Base-by-base conservation (phyloP, 768 basidiomycete species). In the Chalciporus pseudorubinellus region DNA sequence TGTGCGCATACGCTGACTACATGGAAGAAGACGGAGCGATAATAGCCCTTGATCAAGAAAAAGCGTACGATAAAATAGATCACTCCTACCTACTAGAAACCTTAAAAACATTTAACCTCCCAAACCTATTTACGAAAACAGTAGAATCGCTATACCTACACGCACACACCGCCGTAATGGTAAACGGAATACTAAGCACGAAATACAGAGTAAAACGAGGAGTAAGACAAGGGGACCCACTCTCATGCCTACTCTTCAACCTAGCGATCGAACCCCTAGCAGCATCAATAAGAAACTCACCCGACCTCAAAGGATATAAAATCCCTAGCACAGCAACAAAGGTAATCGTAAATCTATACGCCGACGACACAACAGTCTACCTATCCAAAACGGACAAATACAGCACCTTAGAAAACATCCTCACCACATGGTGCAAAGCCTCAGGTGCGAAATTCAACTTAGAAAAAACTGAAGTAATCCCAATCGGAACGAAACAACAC, bases 21-120 rank as follows among this genome's bases (percentile, higher is more conserved):
- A 58, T 55, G n/a, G 59, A 64, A 28, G 49, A 50, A 38, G 56
- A 74, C 22, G 63, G 73, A 0, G 20, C 44, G 0, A 70, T 75
- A 0, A 22, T 75, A 0, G 50, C 61, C 0, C 64, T 75, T 0
- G 72, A 74, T 58, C 73, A 75, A 51, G 72, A 74, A 53, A 74
- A 73, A 51, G 65, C 70, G 0, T 73, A 73, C 31, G 70, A 75
- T 22, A 72, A 71, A 46, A 68, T 75, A 0, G 20, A 29, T 0
- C 72, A 74, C 19, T 26, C 53, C 3, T 75, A 66, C 61, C 53
- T 75, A 0, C 11, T 64, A 9, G 14, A 19, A 2, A 48, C 39
- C 1, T 18, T 48, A 0, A 2, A 12, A 14, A 40, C 39, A 0
- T 48, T 48, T 19, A 4, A 20, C 0, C 24, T 48, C 11, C 38